A percentile compares a stretch with the other conserved stretches of the same genome.
Conservation (phyloP, 108 stramenopile genomes). For the Pseudonitzschia multistriata region DNA sequence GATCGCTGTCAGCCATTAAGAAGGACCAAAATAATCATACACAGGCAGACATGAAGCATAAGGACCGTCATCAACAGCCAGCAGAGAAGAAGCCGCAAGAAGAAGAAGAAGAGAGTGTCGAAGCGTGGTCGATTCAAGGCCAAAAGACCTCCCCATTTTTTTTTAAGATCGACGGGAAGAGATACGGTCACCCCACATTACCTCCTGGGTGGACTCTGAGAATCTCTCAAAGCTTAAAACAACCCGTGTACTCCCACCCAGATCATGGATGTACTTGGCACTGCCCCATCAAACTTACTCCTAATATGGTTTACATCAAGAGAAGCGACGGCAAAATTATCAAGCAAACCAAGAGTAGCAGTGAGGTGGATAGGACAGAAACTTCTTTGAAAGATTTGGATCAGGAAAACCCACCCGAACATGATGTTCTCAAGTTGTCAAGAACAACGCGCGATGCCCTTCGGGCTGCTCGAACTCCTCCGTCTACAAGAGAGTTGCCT, state of each 20-base stretch:
- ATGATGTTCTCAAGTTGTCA: background rate
- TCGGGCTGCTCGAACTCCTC: conserved; percentile 3
- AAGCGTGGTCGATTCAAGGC: conserved; percentile 31
- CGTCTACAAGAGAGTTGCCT: background rate
- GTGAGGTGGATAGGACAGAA: background rate
- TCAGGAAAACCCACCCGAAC: background rate
- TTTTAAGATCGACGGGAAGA: conserved; percentile 22
- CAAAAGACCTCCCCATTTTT: conserved; percentile 5
- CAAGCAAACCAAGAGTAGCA: background rate
- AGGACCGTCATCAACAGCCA: background rate
- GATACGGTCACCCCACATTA: conserved; percentile 34
- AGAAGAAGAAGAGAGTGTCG: conserved; percentile 15
- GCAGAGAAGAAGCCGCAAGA: background rate
- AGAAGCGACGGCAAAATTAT: background rate
- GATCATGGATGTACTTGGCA: conserved; percentile 73
- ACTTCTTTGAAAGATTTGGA: background rate
- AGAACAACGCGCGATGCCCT: background rate
- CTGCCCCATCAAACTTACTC: conserved; percentile 58
- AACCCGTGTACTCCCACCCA: conserved; percentile 69
- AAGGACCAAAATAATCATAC: no score
- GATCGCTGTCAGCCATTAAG: no score
- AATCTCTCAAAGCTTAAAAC: conserved; percentile 57
- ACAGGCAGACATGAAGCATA: no score
- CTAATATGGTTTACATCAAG: conserved; percentile 13
- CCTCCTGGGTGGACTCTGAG: conserved; percentile 74